Conservation (phyloP, 1,284 basidiomycete genomes). For the Leccinum pachyderme region DNA sequence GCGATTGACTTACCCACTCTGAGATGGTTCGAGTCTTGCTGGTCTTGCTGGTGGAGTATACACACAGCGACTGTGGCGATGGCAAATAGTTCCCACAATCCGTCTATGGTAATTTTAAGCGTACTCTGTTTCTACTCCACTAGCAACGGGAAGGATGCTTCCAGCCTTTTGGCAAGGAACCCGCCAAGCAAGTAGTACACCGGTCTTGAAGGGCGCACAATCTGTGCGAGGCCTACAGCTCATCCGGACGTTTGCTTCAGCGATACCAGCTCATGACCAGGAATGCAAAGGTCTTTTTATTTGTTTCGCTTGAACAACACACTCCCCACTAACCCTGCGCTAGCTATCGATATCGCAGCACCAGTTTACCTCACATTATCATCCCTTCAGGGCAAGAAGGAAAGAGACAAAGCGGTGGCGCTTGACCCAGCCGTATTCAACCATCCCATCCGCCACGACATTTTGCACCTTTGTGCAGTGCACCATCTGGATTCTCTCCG, state of each 20-base stretch:
- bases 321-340: slow-evolving; percentile 11
- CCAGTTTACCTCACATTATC: slow-evolving; percentile 63
- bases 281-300: slow-evolving; percentile 17
- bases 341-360: slow-evolving; percentile 42
- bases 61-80: background rate
- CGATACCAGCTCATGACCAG: slow-evolving; percentile 5
- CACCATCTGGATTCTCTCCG: slow-evolving; percentile 88
- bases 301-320: background rate
- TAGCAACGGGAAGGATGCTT: slow-evolving; percentile 15
- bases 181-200: slow-evolving; percentile 9
- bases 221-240: background rate
- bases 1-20: slow-evolving; percentile 40
- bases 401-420: slow-evolving; percentile 57
- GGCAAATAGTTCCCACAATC: slow-evolving; percentile 26
- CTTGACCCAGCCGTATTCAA: slow-evolving; percentile 85
- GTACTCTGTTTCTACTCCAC: background rate
- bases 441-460: slow-evolving; percentile 85
- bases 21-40: slow-evolving; percentile 35
- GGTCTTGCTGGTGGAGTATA: slow-evolving; percentile 15
- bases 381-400: slow-evolving; percentile 49
- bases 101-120: slow-evolving; percentile 24
- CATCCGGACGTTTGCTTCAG: slow-evolving; percentile 11
- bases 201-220: background rate
- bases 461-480: slow-evolving; percentile 90
- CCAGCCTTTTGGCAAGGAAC: slow-evolving; percentile 15